These are phyloP conservation scores for Calonectria pauciramosa DNA, from an alignment of 2,329 filamentous ascomycete species.

Conservation along the genomic window DNA sequence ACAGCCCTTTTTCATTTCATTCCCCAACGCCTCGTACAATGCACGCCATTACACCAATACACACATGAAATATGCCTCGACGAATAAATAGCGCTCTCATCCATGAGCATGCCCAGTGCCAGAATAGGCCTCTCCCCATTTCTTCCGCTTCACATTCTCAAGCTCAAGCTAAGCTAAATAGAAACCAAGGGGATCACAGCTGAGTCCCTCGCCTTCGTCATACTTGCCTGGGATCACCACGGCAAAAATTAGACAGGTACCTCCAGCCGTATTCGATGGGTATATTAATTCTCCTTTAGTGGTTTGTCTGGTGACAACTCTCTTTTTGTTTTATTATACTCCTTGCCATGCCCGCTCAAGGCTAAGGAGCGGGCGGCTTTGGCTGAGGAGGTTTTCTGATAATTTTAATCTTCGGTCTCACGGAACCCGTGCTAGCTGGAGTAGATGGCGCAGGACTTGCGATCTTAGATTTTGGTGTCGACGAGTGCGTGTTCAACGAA, in stretches of 20 bases:
- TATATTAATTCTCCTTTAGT: neutral
- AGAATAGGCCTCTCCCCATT: neutral
- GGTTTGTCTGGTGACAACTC: neutral
- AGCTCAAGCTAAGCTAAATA: neutral
- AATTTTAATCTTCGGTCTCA: conserved; percentile 54
- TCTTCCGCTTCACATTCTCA: neutral
- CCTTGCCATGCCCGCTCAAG: conserved; percentile 27
- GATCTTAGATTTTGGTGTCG: conserved; percentile 41
- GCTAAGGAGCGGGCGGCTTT: conserved; percentile 43
- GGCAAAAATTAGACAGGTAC: neutral
- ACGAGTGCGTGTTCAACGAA: conserved; percentile 40
- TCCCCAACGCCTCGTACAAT: conserved; percentile 25
- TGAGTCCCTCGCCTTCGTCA: neutral
- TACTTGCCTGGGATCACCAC: neutral
- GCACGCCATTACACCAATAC: conserved; percentile 12
- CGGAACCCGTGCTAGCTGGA: conserved; percentile 38
- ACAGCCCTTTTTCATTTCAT: conserved; percentile 12
- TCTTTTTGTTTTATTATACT: neutral
- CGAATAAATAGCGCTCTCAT: neutral
- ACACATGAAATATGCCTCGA: conserved; percentile 11
- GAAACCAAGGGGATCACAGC: too few relatives aligned
- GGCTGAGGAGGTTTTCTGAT: conserved; percentile 48
- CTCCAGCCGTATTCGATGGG: neutral
- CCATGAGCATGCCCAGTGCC: neutral
- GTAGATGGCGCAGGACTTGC: conserved; percentile 40